Conservation (phyloP, 352 stramenopile genomes). For the Nothophytophthora sp. region DNA sequence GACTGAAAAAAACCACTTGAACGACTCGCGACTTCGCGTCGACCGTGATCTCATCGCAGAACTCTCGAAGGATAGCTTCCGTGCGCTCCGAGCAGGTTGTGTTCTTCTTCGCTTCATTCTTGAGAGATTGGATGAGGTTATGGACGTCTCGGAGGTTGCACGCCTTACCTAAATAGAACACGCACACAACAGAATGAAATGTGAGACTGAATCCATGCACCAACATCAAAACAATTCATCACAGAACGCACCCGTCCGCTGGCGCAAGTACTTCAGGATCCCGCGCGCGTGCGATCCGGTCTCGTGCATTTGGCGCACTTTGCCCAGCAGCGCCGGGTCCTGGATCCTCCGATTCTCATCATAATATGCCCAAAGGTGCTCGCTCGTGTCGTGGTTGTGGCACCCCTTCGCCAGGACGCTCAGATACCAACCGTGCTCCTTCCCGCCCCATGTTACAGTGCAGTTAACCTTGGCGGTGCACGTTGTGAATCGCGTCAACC, state of each 20-base stretch:
- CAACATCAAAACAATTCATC: slow-evolving; percentile 4
- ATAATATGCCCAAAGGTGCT: slow-evolving; percentile 1
- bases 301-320: background rate
- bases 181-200: background rate
- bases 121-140: slow-evolving; percentile 11
- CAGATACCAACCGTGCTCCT: background rate
- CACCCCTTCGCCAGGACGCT: background rate
- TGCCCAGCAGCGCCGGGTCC: background rate
- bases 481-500: background rate
- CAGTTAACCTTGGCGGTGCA: slow-evolving; percentile 1
- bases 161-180: slow-evolving; percentile 1
- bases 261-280: slow-evolving; percentile 7
- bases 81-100: slow-evolving; percentile 1
- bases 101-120: background rate
- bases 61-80: slow-evolving; percentile 3
- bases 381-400: slow-evolving; percentile 7
- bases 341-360: background rate
- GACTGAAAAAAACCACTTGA: slow-evolving; percentile 5
- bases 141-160: slow-evolving; percentile 5
- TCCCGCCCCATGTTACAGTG: background rate
- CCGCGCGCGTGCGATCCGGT: background rate
- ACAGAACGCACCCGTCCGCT: background rate
- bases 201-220: too few species aligned
- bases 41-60: background rate
- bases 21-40: background rate